These are phyloP conservation scores for Didymella keratinophila DNA, from an alignment of 2,329 filamentous ascomycete species.

Conservation along the genomic window DNA sequence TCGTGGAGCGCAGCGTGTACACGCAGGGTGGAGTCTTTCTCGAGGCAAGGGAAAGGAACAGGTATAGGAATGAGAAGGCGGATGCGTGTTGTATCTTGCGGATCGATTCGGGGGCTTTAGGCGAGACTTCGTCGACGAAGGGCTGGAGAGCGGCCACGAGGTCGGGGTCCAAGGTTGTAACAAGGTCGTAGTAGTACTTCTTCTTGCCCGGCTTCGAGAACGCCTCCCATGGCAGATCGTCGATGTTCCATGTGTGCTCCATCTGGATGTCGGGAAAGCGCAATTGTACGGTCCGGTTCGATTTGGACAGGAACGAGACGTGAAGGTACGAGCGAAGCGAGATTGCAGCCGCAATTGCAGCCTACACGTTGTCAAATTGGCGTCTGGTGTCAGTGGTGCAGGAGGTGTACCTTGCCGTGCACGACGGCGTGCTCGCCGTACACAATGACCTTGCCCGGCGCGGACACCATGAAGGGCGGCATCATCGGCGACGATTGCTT, in stretches of 20 bases:
- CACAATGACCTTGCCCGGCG: conserved; percentile 97
- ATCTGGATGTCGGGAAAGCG: conserved; percentile 92
- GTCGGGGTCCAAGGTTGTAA: conserved; percentile 81
- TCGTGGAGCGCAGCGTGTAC: conserved; percentile 91
- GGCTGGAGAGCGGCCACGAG: conserved; percentile 83
- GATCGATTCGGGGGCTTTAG: conserved; percentile 68
- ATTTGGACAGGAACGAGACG: conserved; percentile 92
- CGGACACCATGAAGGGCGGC: conserved; percentile 96
- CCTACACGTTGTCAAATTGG: conserved; percentile 57
- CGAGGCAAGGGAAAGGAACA: conserved; percentile 86
- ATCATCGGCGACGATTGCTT: conserved; percentile 67
- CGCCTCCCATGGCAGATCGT: conserved; percentile 83
- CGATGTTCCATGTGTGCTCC: conserved; percentile 92
- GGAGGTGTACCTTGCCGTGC: conserved; percentile 77
- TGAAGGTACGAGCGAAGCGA: conserved; percentile 96
- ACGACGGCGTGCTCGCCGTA: conserved; percentile 99
- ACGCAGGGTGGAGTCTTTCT: conserved; percentile 80
- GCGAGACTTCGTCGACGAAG: conserved; percentile 75
- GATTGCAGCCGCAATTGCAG: conserved; percentile 93
- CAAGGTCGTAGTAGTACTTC: conserved; percentile 90
- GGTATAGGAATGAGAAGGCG: conserved; percentile 86
- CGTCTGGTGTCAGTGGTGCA: background rate
- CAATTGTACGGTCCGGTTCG: conserved; percentile 83
- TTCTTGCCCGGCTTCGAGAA: conserved; percentile 87
- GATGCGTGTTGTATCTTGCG: conserved; percentile 86